Base-by-base conservation (phyloP, 345 rosid species). In the Rubroshorea leprosula region DNA sequence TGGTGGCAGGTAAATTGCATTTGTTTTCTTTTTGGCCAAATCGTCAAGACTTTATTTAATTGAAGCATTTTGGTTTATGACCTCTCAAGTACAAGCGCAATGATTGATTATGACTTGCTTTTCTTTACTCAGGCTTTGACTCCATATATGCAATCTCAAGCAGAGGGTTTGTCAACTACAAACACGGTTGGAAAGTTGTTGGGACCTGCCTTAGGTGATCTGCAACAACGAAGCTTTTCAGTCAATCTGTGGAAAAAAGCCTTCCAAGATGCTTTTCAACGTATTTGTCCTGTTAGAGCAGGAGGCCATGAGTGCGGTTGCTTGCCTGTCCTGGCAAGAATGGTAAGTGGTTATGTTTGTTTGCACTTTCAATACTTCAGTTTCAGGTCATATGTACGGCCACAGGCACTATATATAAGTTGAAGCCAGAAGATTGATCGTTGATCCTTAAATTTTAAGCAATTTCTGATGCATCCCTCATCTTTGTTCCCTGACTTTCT, bases 241-340 rank as follows among this genome's bases (percentile, higher is more conserved):
- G 64, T 90, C 16, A 67, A 70, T 63, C 67, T 90, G 52, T 93
- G 99, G 99, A 83, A 70, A 41, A 78, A 63, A 58, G 95, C 97
- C 74, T 87, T 93, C 60, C 74, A 71, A 71, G 99, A 90, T 72
- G 94, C 95, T 44, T 58, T 74, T 25, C 80, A 74, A 61, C 78
- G 80, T 58, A 78, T 93, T 68, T 93, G 99, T 76, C 96, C 99
- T 55, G 83, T 85, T 70, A 74, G 92, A 78, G 96, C 87, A 0
- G 89, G 72, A 7, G 88, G 90, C 20, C 97, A 90, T 54, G 92
- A 82, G 51, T 93, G 99, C 21, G 99, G 99, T 58, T 93, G 97
- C 85, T 76, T 90, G 68, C 92, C 89, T 21, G 74, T 80, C 2
- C 64, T 90, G 57, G 89, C 90, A 65, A 81, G 70, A 75, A 76